Percentiles rank a stretch among this genome's conserved stretches.
These are phyloP conservation scores for Mycena venus DNA, from an alignment of 768 basidiomycete species.

Conservation along the genomic window DNA sequence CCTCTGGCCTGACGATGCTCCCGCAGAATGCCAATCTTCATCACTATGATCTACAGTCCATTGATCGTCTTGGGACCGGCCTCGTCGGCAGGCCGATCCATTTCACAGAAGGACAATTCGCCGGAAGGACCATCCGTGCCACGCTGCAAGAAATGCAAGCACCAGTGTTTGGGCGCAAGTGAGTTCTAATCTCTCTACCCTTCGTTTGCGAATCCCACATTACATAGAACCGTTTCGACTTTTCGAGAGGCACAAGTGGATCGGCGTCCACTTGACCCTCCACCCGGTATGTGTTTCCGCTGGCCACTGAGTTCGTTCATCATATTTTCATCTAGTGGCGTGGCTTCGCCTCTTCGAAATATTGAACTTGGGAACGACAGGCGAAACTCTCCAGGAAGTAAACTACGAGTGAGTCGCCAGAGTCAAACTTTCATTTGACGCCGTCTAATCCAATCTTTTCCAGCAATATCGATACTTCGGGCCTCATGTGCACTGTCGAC, in stretches of 20 bases:
- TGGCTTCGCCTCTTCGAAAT: constrained; percentile 64
- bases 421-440: neutral
- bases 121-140: constrained; percentile 67
- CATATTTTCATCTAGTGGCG: constrained; percentile 51
- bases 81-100: constrained; percentile 65
- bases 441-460: constrained; percentile 16
- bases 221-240: neutral
- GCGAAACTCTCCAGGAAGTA: constrained; percentile 58
- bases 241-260: constrained; percentile 71
- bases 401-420: constrained; percentile 60
- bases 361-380: constrained; percentile 52
- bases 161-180: constrained; percentile 78
- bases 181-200: constrained; percentile 18
- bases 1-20: neutral
- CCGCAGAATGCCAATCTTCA: neutral
- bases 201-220: neutral
- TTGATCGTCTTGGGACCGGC: neutral
- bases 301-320: neutral
- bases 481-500: constrained; percentile 83
- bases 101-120: constrained; percentile 72
- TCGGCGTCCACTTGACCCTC: constrained; percentile 75
- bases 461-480: constrained; percentile 72
- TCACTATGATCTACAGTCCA: neutral
- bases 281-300: constrained; percentile 49
- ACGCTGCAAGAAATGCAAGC: constrained; percentile 72